Conservation (phyloP, 2,329 filamentous ascomycete species). For the Dactylonectria macrodidyma region DNA sequence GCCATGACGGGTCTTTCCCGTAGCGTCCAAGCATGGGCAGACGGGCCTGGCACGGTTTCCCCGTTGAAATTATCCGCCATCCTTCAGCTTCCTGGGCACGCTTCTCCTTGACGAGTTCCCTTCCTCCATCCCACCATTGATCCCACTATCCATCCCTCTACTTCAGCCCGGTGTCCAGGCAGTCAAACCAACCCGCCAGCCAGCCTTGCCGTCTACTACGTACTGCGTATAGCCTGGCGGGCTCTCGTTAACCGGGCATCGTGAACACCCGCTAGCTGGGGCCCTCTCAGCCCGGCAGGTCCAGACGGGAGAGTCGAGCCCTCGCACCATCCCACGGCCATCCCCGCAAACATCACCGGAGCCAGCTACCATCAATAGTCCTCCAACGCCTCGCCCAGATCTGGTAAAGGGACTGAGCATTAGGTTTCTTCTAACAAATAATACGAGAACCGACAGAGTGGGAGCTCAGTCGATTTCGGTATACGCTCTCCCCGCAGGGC, state of each 20-base stretch:
- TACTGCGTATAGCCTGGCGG: neutral
- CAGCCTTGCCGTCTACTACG: neutral
- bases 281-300: neutral
- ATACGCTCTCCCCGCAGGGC: neutral
- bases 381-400: neutral
- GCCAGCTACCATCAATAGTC: neutral
- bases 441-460: neutral
- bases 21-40: neutral
- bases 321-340: conserved; percentile 10
- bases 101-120: neutral
- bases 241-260: conserved; percentile 1
- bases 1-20: neutral
- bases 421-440: neutral
- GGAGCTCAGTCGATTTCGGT: neutral
- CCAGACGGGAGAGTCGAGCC: neutral
- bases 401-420: neutral
- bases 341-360: neutral
- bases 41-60: conserved; percentile 3
- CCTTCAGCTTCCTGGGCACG: conserved; percentile 3
- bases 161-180: neutral
- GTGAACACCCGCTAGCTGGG: conserved; percentile 12
- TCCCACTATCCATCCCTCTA: neutral
- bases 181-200: neutral
- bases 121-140: neutral
- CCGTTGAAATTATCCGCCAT: conserved; percentile 5